A percentile compares a stretch with the other conserved stretches of the same genome.
Evolutionary conservation across 2,329 filamentous ascomycete species (phyloP).

Genomic region (Domatiomyces globalis): DNA sequence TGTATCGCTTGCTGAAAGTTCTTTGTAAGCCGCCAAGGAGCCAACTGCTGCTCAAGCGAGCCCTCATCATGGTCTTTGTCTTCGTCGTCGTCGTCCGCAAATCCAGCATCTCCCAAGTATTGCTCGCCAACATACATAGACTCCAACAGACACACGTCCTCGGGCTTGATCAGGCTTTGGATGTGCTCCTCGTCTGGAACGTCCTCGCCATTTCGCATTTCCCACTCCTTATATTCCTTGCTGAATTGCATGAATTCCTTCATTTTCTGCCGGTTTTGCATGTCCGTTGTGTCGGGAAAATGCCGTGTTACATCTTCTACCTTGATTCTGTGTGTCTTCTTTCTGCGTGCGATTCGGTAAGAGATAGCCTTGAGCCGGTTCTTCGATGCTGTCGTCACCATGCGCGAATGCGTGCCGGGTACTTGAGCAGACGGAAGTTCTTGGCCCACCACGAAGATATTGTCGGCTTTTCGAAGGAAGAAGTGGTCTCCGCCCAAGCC

Average conservation of each 20-base stretch:
- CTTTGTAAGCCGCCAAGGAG: conserved; percentile 92
- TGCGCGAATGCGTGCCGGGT: conserved; percentile 81
- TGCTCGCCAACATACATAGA: conserved; percentile 93
- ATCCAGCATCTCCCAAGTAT: conserved; percentile 80
- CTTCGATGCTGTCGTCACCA: conserved; percentile 93
- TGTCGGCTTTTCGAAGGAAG: conserved; percentile 78
- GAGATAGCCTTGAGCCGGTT: conserved; percentile 93
- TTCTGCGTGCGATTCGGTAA: conserved; percentile 73
- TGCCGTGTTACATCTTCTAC: conserved; percentile 82
- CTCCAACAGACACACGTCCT: conserved; percentile 87
- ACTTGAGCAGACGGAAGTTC: conserved; percentile 85
- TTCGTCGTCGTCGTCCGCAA: conserved; percentile 45
- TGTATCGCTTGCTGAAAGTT: conserved; percentile 89
- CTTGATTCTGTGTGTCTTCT: conserved; percentile 52
- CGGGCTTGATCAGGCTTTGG: conserved; percentile 79
- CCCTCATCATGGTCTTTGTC: conserved; percentile 49
- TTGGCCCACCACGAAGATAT: conserved; percentile 82
- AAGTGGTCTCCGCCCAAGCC: conserved; percentile 64
- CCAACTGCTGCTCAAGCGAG: conserved; percentile 73
- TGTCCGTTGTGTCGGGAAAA: conserved; percentile 82
- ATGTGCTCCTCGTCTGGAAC: conserved; percentile 70
- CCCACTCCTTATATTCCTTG: conserved; percentile 78
- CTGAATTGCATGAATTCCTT: conserved; percentile 92
- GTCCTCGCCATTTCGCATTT: conserved; percentile 55
- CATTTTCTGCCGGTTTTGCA: conserved; percentile 90